phyloP scores from a whole-genome alignment of 1,139 yeast species.

The Diutina rugosa region DNA sequence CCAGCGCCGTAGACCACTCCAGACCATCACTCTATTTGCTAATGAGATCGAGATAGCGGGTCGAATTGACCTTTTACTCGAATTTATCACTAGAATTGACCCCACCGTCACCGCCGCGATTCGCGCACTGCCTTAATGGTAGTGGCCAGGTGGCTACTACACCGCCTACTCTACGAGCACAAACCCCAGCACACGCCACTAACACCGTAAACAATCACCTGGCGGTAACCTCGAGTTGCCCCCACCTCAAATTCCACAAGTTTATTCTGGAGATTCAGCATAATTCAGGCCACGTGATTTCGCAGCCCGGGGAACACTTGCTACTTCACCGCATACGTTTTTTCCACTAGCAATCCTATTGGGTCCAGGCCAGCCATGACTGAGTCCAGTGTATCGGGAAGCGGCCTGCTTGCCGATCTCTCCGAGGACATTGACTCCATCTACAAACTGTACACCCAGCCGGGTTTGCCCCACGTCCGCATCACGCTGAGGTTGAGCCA shows the following conservation, averaged over 20 bases:
- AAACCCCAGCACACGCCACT: background rate
- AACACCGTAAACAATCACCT: too few species aligned
- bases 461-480: constrained; percentile 8
- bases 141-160: background rate
- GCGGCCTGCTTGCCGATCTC: constrained; percentile 10
- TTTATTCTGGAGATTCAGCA: background rate
- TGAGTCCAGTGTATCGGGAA: background rate
- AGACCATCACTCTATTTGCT: background rate
- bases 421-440: constrained; percentile 22
- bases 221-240: background rate
- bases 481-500: constrained; percentile 21
- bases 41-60: too few species aligned
- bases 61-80: too few species aligned
- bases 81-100: background rate
- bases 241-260: background rate
- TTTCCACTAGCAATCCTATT: background rate
- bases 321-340: background rate
- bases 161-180: background rate
- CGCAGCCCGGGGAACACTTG: background rate
- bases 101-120: background rate
- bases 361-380: background rate
- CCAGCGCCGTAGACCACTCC: background rate
- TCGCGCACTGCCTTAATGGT: background rate
- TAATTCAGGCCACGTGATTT: background rate
- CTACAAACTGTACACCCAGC: constrained; percentile 15